Percentiles rank a stretch among this genome's conserved stretches.
Evolutionary conservation across 345 rosid genomes (phyloP).

Genomic region (Salix suchowensis): DNA sequence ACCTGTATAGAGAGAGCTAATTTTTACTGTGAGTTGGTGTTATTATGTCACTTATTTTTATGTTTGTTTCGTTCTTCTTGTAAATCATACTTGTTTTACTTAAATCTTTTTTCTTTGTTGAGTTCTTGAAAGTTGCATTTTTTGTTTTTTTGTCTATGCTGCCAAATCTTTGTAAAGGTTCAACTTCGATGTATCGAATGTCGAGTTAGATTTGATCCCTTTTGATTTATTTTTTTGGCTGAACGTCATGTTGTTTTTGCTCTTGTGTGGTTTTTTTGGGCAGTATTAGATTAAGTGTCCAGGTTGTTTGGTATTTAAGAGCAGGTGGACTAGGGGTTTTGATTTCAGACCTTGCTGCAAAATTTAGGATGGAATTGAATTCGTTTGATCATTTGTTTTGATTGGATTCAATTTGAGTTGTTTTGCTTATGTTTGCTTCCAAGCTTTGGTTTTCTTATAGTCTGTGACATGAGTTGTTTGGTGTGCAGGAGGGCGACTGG

Average conservation of each 20-base stretch:
- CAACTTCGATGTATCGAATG: slow-evolving; percentile 11
- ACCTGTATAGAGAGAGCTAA: slow-evolving; percentile 6
- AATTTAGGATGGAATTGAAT: neutral
- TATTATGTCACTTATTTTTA: neutral
- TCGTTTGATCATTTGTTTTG: neutral
- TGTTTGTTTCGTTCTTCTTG: neutral
- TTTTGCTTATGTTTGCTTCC: neutral
- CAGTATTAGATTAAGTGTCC: neutral
- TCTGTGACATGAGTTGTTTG: neutral
- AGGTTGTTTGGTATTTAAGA: slow-evolving; percentile 1
- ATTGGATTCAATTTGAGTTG: neutral
- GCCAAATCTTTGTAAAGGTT: neutral
- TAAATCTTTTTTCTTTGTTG: neutral
- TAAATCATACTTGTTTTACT: slow-evolving; percentile 7
- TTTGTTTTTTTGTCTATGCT: neutral
- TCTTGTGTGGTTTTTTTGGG: slow-evolving; percentile 8
- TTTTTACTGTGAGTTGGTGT: slow-evolving; percentile 31
- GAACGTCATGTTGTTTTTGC: neutral
- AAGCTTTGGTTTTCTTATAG: neutral
- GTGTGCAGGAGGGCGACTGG: slow-evolving; percentile 21
- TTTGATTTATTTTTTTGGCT: neutral
- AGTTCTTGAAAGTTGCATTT: neutral
- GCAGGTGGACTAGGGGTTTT: slow-evolving; percentile 12
- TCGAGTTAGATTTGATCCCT: slow-evolving; percentile 24
- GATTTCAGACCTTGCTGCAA: neutral